Evolutionary conservation across 495 filamentous ascomycete species (phyloP).

Genomic region (Bathelium albidoporum): DNA sequence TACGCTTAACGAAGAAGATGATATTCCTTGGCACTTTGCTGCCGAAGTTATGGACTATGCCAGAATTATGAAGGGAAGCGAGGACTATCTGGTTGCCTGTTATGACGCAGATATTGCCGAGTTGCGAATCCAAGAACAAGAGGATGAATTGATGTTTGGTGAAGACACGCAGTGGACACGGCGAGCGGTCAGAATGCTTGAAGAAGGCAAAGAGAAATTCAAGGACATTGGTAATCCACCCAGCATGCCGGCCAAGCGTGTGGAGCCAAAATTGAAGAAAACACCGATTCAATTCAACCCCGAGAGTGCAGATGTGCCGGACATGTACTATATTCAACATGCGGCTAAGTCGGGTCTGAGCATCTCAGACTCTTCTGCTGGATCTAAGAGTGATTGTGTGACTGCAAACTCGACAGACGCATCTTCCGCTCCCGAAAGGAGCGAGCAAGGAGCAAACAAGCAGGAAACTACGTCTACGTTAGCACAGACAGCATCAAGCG

Average conservation of each 20-base stretch:
- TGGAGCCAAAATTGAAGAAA: conserved; percentile 33
- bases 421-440: background rate
- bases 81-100: conserved; percentile 74
- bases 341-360: conserved; percentile 36
- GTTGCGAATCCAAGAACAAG: conserved; percentile 62
- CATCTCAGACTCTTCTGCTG: background rate
- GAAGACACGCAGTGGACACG: conserved; percentile 82
- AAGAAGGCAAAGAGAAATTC: conserved; percentile 60
- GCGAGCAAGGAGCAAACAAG: background rate
- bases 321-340: conserved; percentile 46
- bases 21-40: conserved; percentile 88
- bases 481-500: conserved; percentile 4
- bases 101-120: conserved; percentile 68
- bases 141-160: conserved; percentile 88
- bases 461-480: background rate
- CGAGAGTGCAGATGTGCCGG: conserved; percentile 36
- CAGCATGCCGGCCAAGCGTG: conserved; percentile 41
- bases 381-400: background rate
- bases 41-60: conserved; percentile 93
- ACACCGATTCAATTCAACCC: conserved; percentile 41
- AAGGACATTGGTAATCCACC: conserved; percentile 64
- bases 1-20: conserved; percentile 51
- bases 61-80: conserved; percentile 86
- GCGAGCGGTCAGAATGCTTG: conserved; percentile 64
- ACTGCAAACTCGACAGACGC: background rate